phyloP scores from a whole-genome alignment of 495 filamentous ascomycete species.

The Pseudomonodictys pantanalensis region DNA sequence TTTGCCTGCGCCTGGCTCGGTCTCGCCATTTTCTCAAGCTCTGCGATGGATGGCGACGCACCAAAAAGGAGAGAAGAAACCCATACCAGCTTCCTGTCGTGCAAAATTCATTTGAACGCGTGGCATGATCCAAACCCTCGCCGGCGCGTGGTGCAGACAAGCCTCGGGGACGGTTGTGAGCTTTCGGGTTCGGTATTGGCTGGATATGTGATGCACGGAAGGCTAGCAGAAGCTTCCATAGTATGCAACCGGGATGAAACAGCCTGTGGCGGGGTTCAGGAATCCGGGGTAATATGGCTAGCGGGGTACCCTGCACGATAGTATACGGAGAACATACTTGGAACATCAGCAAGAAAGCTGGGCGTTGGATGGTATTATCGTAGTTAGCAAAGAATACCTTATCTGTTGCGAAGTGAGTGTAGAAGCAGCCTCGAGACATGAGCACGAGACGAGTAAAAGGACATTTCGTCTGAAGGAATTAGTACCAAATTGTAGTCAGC shows the following conservation, averaged over 20 bases:
- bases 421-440: too few relatives aligned
- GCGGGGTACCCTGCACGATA: conserved; percentile 2
- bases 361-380: too few relatives aligned
- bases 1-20: neutral
- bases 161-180: neutral
- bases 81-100: neutral
- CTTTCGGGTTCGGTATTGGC: neutral
- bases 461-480: too few relatives aligned
- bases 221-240: neutral
- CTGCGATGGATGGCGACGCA: too few relatives aligned
- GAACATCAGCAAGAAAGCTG: too few relatives aligned
- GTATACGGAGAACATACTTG: too few relatives aligned
- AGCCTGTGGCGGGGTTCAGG: conserved; percentile 5
- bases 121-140: neutral
- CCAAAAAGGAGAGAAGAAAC: neutral
- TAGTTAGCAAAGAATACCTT: too few relatives aligned
- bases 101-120: neutral
- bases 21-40: neutral
- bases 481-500: too few relatives aligned
- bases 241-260: neutral
- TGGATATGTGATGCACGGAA: neutral
- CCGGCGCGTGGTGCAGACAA: neutral
- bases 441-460: too few relatives aligned
- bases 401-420: too few relatives aligned
- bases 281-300: conserved; percentile 21